A percentile compares a stretch with the other conserved stretches of the same genome.
Evolutionary conservation across 371 early-diverging fungal species (phyloP).

Genomic region (Rhizomucor pusillus): DNA sequence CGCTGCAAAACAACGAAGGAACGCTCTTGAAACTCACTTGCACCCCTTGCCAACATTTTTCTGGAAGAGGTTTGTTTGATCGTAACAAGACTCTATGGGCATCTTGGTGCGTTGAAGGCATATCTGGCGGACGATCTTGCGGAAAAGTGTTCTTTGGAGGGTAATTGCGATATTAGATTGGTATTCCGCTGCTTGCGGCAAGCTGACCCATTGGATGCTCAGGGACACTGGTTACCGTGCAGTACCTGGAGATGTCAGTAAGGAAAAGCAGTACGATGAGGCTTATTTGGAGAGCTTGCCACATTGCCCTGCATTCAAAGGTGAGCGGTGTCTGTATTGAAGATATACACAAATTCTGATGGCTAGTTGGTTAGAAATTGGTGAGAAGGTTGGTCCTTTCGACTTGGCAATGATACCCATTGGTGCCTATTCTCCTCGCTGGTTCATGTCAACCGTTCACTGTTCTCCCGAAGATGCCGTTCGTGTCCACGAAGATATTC

Average conservation of each 20-base stretch:
- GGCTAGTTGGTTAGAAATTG: no score
- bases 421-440: slow-evolving; percentile 79
- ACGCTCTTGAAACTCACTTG: slow-evolving; percentile 49
- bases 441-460: slow-evolving; percentile 69
- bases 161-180: no score
- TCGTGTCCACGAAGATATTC: slow-evolving; percentile 69
- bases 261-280: slow-evolving; percentile 26
- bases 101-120: slow-evolving; percentile 58
- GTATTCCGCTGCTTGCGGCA: no score
- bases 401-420: slow-evolving; percentile 78
- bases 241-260: slow-evolving; percentile 24
- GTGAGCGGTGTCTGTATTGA: no score
- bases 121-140: slow-evolving; percentile 24
- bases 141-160: slow-evolving; percentile 68
- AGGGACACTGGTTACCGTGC: slow-evolving; percentile 78
- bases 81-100: slow-evolving; percentile 75
- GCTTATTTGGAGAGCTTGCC: slow-evolving; percentile 46
- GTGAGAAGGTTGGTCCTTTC: slow-evolving; percentile 66
- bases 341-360: neutral
- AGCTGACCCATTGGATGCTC: no score
- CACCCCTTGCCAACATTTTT: slow-evolving; percentile 79
- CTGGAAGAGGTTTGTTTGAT: slow-evolving; percentile 63
- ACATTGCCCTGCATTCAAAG: slow-evolving; percentile 78
- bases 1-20: slow-evolving; percentile 16
- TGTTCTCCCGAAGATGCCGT: slow-evolving; percentile 79